Percentiles rank a stretch among this genome's conserved stretches.
These are phyloP conservation scores for Metahyphopichia silvanorum DNA, from an alignment of 805 yeast genomes.

Conservation along the genomic window DNA sequence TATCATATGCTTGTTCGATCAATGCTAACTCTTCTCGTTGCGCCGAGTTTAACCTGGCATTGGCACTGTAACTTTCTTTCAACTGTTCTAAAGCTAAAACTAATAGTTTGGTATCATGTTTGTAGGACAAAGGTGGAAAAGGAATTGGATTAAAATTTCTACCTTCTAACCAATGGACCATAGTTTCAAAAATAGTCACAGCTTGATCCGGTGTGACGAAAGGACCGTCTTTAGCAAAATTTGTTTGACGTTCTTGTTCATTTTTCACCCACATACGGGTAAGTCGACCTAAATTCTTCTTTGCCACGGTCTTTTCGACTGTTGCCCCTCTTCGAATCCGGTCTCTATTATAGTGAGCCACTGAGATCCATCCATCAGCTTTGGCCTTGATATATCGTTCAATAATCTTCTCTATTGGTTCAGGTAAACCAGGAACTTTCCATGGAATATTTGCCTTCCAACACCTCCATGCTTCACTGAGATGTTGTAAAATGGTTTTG, in stretches of 20 bases:
- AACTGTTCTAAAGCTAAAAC: slow-evolving; percentile 86
- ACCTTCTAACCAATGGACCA: slow-evolving; percentile 89
- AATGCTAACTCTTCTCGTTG: slow-evolving; percentile 92
- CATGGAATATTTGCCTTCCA: slow-evolving; percentile 99
- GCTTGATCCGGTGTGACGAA: slow-evolving; percentile 85
- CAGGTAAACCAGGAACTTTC: slow-evolving; percentile 96
- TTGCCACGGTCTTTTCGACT: slow-evolving; percentile 91
- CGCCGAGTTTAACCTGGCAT: slow-evolving; percentile 73
- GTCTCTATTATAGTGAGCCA: slow-evolving; percentile 89
- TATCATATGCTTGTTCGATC: slow-evolving; percentile 94
- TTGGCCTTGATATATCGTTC: slow-evolving; percentile 89
- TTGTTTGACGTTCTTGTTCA: slow-evolving; percentile 86
- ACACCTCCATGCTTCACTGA: slow-evolving; percentile 98
- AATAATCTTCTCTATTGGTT: slow-evolving; percentile 81
- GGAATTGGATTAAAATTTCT: slow-evolving; percentile 84
- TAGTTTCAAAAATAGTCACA: slow-evolving; percentile 75
- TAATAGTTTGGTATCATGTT: slow-evolving; percentile 87
- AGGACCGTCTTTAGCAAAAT: slow-evolving; percentile 82
- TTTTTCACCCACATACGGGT: slow-evolving; percentile 89
- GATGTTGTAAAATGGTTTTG: slow-evolving; percentile 83
- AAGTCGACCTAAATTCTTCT: slow-evolving; percentile 87
- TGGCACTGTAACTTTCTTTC: slow-evolving; percentile 68
- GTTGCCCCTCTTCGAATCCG: slow-evolving; percentile 85
- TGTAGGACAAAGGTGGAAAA: slow-evolving; percentile 88
- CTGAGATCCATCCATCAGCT: slow-evolving; percentile 95